Base-by-base conservation (phyloP, 495 filamentous ascomycete species). In the Podospora comata region DNA sequence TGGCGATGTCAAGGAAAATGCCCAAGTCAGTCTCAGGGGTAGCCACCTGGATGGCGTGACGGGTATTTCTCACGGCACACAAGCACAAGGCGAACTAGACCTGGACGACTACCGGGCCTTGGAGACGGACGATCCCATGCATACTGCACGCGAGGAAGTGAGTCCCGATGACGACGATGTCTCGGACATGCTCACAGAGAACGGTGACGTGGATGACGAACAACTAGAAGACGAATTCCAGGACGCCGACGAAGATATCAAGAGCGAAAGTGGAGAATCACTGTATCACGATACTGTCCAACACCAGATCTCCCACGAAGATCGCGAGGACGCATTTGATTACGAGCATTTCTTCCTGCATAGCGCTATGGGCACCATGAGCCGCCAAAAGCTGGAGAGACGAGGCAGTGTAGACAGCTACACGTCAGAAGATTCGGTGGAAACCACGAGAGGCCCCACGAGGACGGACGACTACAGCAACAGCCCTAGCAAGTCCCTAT, bases 341-440 rank as follows among this genome's bases (percentile, higher is more conserved):
- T 99, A 99, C 70, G 92, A 98, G 74, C 87, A 96, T 73, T 96
- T 97, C 79, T 97, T 97, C 78, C 84, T 97, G 13, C 93, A 96
- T 74, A 93, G 90, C 72, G 91, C 92, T 18, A 86, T 96, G 84
- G 92, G 92, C n/a, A 91, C 84, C 60, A 81, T 89, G 72, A 83
- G 80, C 67, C 78, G 79, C 67, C 77, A 79, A 70, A 68, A 78
- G 59, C 70, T 79, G 70, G 73, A 74, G 57, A 81, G 85, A 30
- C 80, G 86, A 44, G 78, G 77, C 16, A 90, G 89, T 68, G 83
- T 79, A 54, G 77, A 75, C 55, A 88, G 85, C 66, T 84, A 80
- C 57, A 86, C 82, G 69, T 93, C 91, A 0, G 85, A 83, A 27
- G 86, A 86, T 60, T 96, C 93, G 16, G 85, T 87, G 2, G 92